Base-by-base conservation (phyloP, 495 filamentous ascomycete species). In the Hyaloscypha hepaticicola region DNA sequence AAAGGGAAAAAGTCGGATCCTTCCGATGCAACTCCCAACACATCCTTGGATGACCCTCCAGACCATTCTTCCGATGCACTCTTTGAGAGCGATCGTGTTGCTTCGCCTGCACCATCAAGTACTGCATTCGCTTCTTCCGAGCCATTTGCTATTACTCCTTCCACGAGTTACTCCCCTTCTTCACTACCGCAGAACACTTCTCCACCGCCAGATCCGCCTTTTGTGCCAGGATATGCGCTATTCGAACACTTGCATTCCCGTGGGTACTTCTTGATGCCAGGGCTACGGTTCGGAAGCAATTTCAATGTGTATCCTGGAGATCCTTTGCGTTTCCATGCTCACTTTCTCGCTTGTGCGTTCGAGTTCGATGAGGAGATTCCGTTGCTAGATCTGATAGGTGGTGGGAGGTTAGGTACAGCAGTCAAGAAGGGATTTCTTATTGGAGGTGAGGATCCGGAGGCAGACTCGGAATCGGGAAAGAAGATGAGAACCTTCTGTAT, bases 391-490 rank as follows among this genome's bases (percentile, higher is more conserved):
- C 77, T 99, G 25, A 85, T 98, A 34, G 89, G 85, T 21, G 92
- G 92, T 2, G 96, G 96, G 6, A 79, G 95, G 67, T 72, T 99
- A 66, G 95, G 91, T 1, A 98, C 96, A 16, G 90, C 90, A 49
- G 96, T 99, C 33, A 99, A 99, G 78, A 99, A 99, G 76, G 90
- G 89, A 3, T 97, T 90, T 75, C 77, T 99, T 59, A 80, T 99
- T 68, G 95, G 95, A 9, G 94, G 93, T 3, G 61, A 64, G 53
- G 72, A 75, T 16, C 71, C 74, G 24, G 72, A 63, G 7, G 57
- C 22, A 52, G 45, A 66, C 51, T 52, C 77, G 56, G 68, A 72
- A n/a, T 68, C 72, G 34, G 52, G 55, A 31, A 62, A 64, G 55
- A 67, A 65, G 19, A 85, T 89, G 5, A 82, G 89, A 55, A 82